These are phyloP conservation scores for Geoglossum cookeanum DNA, from an alignment of 2,329 filamentous ascomycete species.

Conservation along the genomic window DNA sequence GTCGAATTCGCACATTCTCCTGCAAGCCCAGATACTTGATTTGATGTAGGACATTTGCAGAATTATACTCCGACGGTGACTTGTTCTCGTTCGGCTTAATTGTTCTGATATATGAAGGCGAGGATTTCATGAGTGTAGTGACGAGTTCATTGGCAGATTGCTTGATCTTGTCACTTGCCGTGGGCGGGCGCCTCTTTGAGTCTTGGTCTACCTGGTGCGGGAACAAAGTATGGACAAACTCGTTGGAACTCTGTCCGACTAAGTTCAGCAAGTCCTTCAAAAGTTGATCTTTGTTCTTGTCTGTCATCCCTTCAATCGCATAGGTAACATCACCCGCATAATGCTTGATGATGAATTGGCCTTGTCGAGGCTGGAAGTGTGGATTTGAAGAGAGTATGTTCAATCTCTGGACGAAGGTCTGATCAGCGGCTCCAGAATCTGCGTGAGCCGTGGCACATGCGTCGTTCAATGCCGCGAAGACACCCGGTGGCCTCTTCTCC, in stretches of 20 bases:
- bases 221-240: constrained; percentile 76
- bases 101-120: constrained; percentile 93
- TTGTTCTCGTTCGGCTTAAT: constrained; percentile 99
- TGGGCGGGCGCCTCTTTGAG: constrained; percentile 83
- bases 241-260: constrained; percentile 64
- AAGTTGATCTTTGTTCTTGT: constrained; percentile 98
- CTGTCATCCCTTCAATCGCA: constrained; percentile 87
- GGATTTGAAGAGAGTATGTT: constrained; percentile 74
- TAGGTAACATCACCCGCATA: constrained; percentile 96
- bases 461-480: constrained; percentile 93
- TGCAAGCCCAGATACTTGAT: constrained; percentile 99
- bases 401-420: constrained; percentile 85
- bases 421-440: constrained; percentile 81
- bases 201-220: constrained; percentile 88
- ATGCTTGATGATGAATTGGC: constrained; percentile 96
- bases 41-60: constrained; percentile 84
- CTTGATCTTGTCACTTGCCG: constrained; percentile 91
- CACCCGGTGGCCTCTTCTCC: constrained; percentile 69
- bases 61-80: constrained; percentile 81
- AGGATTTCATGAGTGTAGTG: constrained; percentile 87
- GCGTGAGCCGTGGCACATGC: constrained; percentile 97
- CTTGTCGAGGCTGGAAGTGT: constrained; percentile 80
- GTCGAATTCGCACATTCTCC: constrained; percentile 92
- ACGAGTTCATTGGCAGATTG: constrained; percentile 87
- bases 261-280: constrained; percentile 85